phyloP scores from a whole-genome alignment of 169 alveolate species.

The Plasmodium berghei region DNA sequence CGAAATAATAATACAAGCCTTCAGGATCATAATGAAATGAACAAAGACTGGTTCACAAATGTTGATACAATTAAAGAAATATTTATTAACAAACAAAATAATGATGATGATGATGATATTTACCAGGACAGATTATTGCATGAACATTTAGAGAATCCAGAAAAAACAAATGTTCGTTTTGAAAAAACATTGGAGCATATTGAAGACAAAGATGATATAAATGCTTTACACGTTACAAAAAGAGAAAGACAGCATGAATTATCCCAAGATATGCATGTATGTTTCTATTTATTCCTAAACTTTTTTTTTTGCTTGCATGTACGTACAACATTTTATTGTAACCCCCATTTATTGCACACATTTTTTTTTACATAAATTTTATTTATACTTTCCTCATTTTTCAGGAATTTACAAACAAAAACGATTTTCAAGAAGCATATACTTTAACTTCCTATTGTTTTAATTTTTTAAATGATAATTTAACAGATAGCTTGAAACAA shows the following conservation, averaged over 20 bases:
- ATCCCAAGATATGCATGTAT: slow-evolving; percentile 51
- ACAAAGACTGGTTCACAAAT: slow-evolving; percentile 55
- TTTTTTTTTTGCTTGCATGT: background rate
- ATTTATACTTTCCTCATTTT: background rate
- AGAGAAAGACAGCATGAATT: slow-evolving; percentile 78
- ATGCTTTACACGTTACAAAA: slow-evolving; percentile 84
- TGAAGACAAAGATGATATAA: slow-evolving; percentile 90
- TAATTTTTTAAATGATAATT: slow-evolving; percentile 41
- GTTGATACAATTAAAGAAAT: slow-evolving; percentile 54
- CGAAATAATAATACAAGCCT: background rate
- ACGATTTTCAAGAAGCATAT: slow-evolving; percentile 47
- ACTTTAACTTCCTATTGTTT: slow-evolving; percentile 64
- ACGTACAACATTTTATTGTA: background rate
- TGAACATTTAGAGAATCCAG: slow-evolving; percentile 30
- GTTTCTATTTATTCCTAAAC: background rate
- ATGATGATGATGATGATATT: slow-evolving; percentile 66
- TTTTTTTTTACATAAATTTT: background rate
- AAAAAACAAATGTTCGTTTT: slow-evolving; percentile 71
- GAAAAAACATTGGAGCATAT: slow-evolving; percentile 89
- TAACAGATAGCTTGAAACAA: slow-evolving; percentile 41
- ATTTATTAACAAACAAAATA: slow-evolving; percentile 50
- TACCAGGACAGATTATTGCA: slow-evolving; percentile 46
- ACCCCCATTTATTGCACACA: background rate
- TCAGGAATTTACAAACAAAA: slow-evolving; percentile 39
- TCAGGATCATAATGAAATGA: background rate